These are phyloP conservation scores for Incumbomyces delicatus DNA, from an alignment of 2,329 filamentous ascomycete species.

Conservation along the genomic window DNA sequence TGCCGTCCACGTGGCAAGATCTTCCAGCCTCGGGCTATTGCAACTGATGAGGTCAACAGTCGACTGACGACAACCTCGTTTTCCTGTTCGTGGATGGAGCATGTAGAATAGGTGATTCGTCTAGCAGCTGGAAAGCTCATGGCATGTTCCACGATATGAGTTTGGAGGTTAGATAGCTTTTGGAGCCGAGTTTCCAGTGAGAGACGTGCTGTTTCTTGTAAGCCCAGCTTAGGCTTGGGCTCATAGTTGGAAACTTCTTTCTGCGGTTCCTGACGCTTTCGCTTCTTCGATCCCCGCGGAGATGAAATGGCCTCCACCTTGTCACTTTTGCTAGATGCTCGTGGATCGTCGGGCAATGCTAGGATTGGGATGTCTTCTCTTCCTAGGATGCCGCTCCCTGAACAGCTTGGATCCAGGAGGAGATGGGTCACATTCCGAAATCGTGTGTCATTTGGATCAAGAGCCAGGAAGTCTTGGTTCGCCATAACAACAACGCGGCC, in stretches of 20 bases:
- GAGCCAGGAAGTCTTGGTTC: constrained; percentile 71
- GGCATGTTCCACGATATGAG: constrained; percentile 71
- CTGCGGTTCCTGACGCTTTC: constrained; percentile 30
- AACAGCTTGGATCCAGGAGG: constrained; percentile 87
- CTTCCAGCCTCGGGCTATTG: constrained; percentile 61
- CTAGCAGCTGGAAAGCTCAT: constrained; percentile 66
- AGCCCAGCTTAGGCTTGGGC: constrained; percentile 22
- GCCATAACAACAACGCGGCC: constrained; percentile 56
- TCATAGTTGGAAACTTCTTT: constrained; percentile 7
- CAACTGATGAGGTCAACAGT: constrained; percentile 59
- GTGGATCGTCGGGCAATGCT: constrained; percentile 43
- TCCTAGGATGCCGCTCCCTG: constrained; percentile 87
- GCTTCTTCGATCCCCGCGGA: constrained; percentile 28
- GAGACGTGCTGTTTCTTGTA: constrained; percentile 29
- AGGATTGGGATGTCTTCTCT: constrained; percentile 67
- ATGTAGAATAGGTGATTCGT: constrained; percentile 85
- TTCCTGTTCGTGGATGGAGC: constrained; percentile 76
- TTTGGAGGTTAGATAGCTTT: constrained; percentile 71
- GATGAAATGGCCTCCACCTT: background rate
- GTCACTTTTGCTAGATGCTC: constrained; percentile 2
- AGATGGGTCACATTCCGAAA: constrained; percentile 68
- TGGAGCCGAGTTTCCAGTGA: constrained; percentile 55
- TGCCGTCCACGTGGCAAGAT: constrained; percentile 65
- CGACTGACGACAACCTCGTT: constrained; percentile 76
- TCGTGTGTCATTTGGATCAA: constrained; percentile 53